These are phyloP conservation scores for Annulohypoxylon nitens DNA, from an alignment of 495 filamentous ascomycete species.

Conservation along the genomic window DNA sequence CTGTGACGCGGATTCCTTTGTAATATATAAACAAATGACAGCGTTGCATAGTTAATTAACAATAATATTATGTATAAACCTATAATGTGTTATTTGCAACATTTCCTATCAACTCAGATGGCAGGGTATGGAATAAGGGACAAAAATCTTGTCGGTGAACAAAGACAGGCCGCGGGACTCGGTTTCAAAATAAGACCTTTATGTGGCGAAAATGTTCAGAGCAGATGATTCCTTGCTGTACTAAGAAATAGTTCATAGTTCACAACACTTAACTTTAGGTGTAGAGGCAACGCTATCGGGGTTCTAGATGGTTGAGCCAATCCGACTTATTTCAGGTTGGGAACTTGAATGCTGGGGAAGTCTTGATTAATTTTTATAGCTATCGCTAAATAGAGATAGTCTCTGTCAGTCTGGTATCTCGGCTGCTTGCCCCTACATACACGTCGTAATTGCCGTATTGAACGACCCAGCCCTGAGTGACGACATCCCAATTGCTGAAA, in stretches of 20 bases:
- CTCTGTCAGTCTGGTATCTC: conserved; percentile 58
- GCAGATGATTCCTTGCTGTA: too few species aligned
- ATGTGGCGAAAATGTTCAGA: not conserved
- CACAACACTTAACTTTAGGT: too few species aligned
- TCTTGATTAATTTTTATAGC: not conserved
- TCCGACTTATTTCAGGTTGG: conserved; percentile 11
- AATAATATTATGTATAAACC: not conserved
- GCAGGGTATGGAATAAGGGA: not conserved
- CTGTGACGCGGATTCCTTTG: not conserved
- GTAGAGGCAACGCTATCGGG: too few species aligned
- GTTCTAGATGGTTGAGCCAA: too few species aligned
- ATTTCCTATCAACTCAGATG: not conserved
- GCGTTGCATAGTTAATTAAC: not conserved
- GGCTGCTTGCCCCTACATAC: conserved; percentile 63
- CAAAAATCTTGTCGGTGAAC: not conserved
- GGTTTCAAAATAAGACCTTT: not conserved
- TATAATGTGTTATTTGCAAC: not conserved
- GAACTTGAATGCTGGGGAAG: too few species aligned
- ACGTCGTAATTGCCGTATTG: conserved; percentile 58
- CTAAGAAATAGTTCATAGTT: too few species aligned
- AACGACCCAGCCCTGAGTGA: conserved; percentile 87
- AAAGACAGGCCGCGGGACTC: not conserved
- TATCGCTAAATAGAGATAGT: conserved; percentile 40
- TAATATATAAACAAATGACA: not conserved
- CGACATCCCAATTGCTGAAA: conserved; percentile 74